These are phyloP conservation scores for Cordyceps pruinosa DNA, from an alignment of 2,329 filamentous ascomycete genomes.

Conservation along the genomic window DNA sequence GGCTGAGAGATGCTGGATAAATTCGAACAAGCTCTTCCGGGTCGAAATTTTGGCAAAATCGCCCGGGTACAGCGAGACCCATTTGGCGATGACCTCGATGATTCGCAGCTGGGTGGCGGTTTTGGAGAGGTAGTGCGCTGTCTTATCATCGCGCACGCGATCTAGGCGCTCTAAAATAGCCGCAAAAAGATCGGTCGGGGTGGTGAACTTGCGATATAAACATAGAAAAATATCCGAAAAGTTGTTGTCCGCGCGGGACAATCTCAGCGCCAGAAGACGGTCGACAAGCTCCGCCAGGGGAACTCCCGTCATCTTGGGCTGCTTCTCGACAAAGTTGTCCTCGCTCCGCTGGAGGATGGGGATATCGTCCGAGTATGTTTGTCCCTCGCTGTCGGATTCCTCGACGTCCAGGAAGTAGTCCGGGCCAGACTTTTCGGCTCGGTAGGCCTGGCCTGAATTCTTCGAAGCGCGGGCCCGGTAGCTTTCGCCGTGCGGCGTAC, in stretches of 20 bases:
- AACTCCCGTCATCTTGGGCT: slow-evolving; percentile 45
- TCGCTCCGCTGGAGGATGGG: slow-evolving; percentile 61
- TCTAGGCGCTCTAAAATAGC: slow-evolving; percentile 75
- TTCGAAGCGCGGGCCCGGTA: slow-evolving; percentile 26
- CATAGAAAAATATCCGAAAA: slow-evolving; percentile 87
- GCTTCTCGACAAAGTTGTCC: slow-evolving; percentile 48
- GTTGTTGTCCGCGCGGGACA: slow-evolving; percentile 82
- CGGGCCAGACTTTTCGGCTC: slow-evolving; percentile 40
- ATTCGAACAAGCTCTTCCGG: slow-evolving; percentile 63
- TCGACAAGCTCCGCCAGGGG: slow-evolving; percentile 72
- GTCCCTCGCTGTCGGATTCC: slow-evolving; percentile 62
- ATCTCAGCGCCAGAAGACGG: slow-evolving; percentile 72
- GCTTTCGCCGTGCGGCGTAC: slow-evolving; percentile 38
- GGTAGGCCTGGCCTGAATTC: slow-evolving; percentile 37
- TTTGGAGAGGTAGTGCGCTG: slow-evolving; percentile 64
- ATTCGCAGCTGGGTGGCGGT: slow-evolving; percentile 77
- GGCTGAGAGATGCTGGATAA: slow-evolving; percentile 66
- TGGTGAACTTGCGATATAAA: slow-evolving; percentile 86
- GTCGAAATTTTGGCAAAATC: slow-evolving; percentile 81
- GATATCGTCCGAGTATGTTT: slow-evolving; percentile 59
- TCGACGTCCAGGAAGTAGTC: slow-evolving; percentile 60
- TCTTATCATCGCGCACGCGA: slow-evolving; percentile 57
- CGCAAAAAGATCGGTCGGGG: slow-evolving; percentile 69
- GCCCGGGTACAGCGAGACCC: slow-evolving; percentile 84
- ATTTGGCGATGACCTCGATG: slow-evolving; percentile 77